Conservation (phyloP, 2,329 filamentous ascomycete genomes). For the Huntiella decipiens region DNA sequence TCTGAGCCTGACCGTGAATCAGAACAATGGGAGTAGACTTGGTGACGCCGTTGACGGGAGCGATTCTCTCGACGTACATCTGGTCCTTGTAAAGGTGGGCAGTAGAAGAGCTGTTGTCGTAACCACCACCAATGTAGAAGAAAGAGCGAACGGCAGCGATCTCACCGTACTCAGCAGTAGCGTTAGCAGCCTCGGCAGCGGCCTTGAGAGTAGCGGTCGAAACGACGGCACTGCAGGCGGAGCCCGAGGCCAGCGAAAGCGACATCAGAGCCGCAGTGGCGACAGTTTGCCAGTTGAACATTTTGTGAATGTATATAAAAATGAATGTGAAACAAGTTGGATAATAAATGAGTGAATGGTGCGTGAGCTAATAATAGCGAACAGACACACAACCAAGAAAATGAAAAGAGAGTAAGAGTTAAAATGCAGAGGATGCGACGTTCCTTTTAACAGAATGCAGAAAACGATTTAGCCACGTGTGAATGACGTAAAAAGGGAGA, state of each 20-base stretch:
- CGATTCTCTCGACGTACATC: slow-evolving; percentile 34
- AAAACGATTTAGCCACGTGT: too few species aligned
- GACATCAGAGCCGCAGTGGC: background rate
- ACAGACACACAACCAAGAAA: background rate
- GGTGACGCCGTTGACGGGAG: slow-evolving; percentile 16
- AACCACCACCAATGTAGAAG: slow-evolving; percentile 22
- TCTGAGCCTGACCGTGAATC: slow-evolving; percentile 24
- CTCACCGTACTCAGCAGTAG: slow-evolving; percentile 12
- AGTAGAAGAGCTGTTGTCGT: slow-evolving; percentile 17
- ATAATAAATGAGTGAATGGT: too few species aligned
- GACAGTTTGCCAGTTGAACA: too few species aligned
- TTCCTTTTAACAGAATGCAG: too few species aligned
- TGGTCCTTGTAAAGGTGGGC: slow-evolving; percentile 17
- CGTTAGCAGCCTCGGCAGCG: slow-evolving; percentile 4
- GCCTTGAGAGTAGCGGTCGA: slow-evolving; percentile 2
- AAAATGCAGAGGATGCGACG: background rate
- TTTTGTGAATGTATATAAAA: too few species aligned
- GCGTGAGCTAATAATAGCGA: too few species aligned
- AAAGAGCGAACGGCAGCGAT: slow-evolving; percentile 15
- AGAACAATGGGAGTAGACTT: slow-evolving; percentile 21
- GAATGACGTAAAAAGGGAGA: too few species aligned
- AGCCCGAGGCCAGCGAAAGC: slow-evolving; percentile 4
- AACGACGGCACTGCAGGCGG: slow-evolving; percentile 4
- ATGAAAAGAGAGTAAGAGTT: background rate
- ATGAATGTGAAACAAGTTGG: too few species aligned